These are phyloP conservation scores for Astrocystis sublimbata DNA, from an alignment of 495 filamentous ascomycete genomes.

Conservation along the genomic window DNA sequence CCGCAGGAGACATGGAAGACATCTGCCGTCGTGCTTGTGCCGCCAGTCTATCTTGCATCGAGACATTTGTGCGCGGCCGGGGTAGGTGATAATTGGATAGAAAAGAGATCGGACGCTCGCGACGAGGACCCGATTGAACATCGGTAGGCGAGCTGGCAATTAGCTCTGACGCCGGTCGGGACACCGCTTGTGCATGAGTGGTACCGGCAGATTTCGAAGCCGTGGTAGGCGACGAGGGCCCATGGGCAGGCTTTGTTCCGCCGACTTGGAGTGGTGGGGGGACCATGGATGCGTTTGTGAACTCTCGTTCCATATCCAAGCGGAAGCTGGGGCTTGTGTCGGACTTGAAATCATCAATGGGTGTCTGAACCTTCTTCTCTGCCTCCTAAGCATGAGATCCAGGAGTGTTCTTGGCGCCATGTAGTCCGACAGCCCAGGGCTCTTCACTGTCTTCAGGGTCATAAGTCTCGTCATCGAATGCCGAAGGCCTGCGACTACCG, in stretches of 20 bases:
- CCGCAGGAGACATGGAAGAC: neutral
- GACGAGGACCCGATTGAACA: too few relatives aligned
- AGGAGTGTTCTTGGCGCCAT: neutral
- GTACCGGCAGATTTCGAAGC: neutral
- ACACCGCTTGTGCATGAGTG: neutral
- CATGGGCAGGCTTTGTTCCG: neutral
- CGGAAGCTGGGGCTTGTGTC: too few relatives aligned
- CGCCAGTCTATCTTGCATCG: too few relatives aligned
- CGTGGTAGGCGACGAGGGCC: neutral
- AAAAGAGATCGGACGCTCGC: too few relatives aligned
- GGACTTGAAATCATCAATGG: neutral
- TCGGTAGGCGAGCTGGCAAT: neutral
- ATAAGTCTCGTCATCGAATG: neutral
- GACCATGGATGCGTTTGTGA: neutral
- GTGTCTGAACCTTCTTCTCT: neutral
- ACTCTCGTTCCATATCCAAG: too few relatives aligned
- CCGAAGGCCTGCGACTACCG: too few relatives aligned
- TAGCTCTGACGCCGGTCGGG: neutral
- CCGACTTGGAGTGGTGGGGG: neutral
- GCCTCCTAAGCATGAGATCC: neutral
- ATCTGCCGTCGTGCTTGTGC: neutral
- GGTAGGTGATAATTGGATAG: too few relatives aligned
- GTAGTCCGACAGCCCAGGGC: neutral
- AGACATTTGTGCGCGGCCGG: too few relatives aligned
- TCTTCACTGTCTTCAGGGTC: constrained; percentile 1